Evolutionary conservation across 495 filamentous ascomycete species (phyloP), one percentile per base, ranked within the genome.

Genomic region (Xylaria bambusicola): DNA sequence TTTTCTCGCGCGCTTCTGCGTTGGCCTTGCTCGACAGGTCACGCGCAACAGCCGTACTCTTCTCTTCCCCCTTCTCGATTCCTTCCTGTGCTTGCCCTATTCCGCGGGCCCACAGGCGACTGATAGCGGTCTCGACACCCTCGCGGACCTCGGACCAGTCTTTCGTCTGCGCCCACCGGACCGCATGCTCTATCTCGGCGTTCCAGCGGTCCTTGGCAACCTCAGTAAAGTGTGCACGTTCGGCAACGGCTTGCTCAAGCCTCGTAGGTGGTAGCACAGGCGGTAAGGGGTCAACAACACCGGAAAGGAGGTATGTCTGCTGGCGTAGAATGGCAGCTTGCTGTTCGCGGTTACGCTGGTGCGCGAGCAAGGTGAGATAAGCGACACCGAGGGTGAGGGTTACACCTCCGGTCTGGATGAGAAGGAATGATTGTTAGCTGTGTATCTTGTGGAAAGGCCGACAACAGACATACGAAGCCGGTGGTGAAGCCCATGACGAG

Each of bases 201-300:
- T 94, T 93, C 90, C 90, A 94, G 46, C 80, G 73, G 70, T 92
- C 88, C 75, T 94, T 94, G 63, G 88, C 74, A 8, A 83, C 75
- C 65, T 92, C 88, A 36, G 82, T 67, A 60, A 87, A 74, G 15
- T 77, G 77, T 29, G 80, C 74, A 41, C 76, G 74, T 38, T 76
- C 68, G 13, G 73, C 72, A n/a, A 70, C 67, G 21, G 68, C 74
- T 18, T 74, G 63, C 57, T 82, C 76, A 7, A 70, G 71, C 18
- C 73, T 66, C 3, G 67, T 76, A 2, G 78, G 76, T 38, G 76
- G 74, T 0, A 70, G 65, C 20, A 77, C 65, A 62, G 80, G 63
- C 61, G 81, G 56, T 60, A 81, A 44, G 46, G 75, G 59, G 77
- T 84, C 60, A 74, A 60, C 72, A 47, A 88, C 75, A 63, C 74